Conservation (phyloP, 2,329 filamentous ascomycete genomes). For the Diaporthe vaccinii region DNA sequence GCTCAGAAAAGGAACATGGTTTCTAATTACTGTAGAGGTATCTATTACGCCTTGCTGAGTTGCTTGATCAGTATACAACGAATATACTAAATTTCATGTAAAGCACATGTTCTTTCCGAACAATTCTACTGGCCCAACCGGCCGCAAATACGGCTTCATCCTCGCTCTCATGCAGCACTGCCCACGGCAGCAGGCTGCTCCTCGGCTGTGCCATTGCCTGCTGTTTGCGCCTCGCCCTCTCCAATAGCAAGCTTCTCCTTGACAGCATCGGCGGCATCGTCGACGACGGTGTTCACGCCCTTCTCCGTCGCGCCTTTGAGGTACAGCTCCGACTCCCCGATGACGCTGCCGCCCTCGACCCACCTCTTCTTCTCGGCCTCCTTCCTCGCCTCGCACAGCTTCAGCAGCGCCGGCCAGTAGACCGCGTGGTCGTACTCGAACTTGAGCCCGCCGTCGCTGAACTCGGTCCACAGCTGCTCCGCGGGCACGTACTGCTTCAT, state of each 20-base stretch:
- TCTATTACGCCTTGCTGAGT: slow-evolving; percentile 18
- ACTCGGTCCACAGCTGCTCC: slow-evolving; percentile 84
- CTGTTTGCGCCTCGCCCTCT: slow-evolving; percentile 20
- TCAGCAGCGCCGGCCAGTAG: slow-evolving; percentile 91
- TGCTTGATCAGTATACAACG: background rate
- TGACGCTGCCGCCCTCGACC: slow-evolving; percentile 81
- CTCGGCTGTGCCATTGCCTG: slow-evolving; percentile 3
- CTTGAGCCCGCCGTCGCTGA: slow-evolving; percentile 78
- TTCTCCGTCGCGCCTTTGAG: slow-evolving; percentile 70
- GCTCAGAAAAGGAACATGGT: background rate
- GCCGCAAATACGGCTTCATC: background rate
- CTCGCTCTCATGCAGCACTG: slow-evolving; percentile 16
- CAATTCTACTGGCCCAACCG: background rate
- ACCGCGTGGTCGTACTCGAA: slow-evolving; percentile 91
- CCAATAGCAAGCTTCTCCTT: slow-evolving; percentile 36
- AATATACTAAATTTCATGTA: background rate
- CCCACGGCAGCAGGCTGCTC: slow-evolving; percentile 17
- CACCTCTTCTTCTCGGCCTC: slow-evolving; percentile 77
- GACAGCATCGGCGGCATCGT: slow-evolving; percentile 35
- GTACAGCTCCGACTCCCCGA: slow-evolving; percentile 91
- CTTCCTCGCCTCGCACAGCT: slow-evolving; percentile 76
- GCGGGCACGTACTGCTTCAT: slow-evolving; percentile 84
- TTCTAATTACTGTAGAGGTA: slow-evolving; percentile 1
- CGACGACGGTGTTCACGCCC: slow-evolving; percentile 21
- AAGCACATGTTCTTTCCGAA: background rate